Conservation (phyloP, 495 filamentous ascomycete genomes). For the Aspergillus sclerotiicarbonarius region DNA sequence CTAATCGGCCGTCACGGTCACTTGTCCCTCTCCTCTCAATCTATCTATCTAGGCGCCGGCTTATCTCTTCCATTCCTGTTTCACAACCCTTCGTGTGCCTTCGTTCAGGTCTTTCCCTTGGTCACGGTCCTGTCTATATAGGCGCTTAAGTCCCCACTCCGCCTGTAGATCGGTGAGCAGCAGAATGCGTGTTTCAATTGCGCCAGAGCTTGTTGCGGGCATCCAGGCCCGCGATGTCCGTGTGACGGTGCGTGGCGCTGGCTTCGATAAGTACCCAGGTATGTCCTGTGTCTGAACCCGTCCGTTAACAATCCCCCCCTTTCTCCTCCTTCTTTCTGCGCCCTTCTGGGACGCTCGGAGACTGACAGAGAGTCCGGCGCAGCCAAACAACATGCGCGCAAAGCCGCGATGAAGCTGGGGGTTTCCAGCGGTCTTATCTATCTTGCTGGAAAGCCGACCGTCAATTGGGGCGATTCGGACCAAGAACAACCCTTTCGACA, state of each 20-base stretch:
- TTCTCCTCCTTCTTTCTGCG: not conserved
- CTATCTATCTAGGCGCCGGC: not conserved
- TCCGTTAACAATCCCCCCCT: not conserved
- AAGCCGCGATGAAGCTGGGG: constrained; percentile 65
- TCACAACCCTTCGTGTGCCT: not conserved
- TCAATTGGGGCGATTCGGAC: constrained; percentile 76
- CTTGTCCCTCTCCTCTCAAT: not conserved
- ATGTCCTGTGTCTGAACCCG: constrained; percentile 11
- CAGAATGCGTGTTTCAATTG: constrained; percentile 18
- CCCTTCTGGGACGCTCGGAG: too few relatives aligned
- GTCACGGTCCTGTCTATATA: not conserved
- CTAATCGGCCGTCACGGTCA: not conserved
- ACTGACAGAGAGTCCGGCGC: constrained; percentile 7
- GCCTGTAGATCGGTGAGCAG: not conserved
- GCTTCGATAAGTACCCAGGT: constrained; percentile 48
- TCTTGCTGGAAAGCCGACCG: constrained; percentile 73
- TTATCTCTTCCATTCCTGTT: not conserved
- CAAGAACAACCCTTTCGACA: constrained; percentile 76
- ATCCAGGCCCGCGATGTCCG: constrained; percentile 33
- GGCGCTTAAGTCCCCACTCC: not conserved
- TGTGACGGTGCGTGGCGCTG: constrained; percentile 27
- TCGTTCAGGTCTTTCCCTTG: not conserved
- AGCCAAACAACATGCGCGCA: constrained; percentile 81
- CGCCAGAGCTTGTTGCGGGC: constrained; percentile 25
- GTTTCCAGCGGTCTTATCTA: constrained; percentile 69